phyloP scores from a whole-genome alignment of 495 filamentous ascomycete species.

The Collariella sp. region DNA sequence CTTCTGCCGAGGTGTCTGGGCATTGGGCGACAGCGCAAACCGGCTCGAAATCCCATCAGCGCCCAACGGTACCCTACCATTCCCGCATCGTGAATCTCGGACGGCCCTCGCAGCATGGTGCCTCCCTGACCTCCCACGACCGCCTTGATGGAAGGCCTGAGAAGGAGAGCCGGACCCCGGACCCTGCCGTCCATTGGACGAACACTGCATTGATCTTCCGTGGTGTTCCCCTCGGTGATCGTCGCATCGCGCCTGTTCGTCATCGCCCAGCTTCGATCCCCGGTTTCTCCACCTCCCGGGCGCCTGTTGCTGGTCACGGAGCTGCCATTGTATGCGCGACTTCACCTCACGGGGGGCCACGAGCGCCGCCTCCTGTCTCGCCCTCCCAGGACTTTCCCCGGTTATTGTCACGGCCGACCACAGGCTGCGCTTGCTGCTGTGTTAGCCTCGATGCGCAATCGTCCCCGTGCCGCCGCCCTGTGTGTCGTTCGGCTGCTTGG shows the following conservation, averaged over 20 bases:
- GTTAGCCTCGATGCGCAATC: neutral
- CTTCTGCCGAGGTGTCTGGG: constrained; percentile 2
- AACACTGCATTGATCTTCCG: constrained; percentile 4
- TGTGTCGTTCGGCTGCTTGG: constrained; percentile 3
- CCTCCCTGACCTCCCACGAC: constrained; percentile 1
- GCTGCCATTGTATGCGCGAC: constrained; percentile 23
- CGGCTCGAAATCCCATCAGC: constrained; percentile 12
- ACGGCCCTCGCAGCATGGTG: constrained; percentile 3
- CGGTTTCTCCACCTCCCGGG: constrained; percentile 10
- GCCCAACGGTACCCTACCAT: constrained; percentile 27
- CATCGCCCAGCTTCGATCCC: constrained; percentile 19
- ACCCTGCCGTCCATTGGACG: neutral
- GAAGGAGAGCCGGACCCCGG: constrained; percentile 1
- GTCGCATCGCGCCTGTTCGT: constrained; percentile 13
- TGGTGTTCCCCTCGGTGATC: neutral
- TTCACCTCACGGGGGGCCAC: constrained; percentile 5
- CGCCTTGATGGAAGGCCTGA: neutral
- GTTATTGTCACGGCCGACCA: constrained; percentile 6
- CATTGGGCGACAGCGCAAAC: constrained; percentile 23
- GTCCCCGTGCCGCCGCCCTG: constrained; percentile 10
- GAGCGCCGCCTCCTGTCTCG: constrained; percentile 4
- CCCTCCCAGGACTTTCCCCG: constrained; percentile 12
- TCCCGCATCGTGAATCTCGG: neutral
- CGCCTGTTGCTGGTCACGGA: constrained; percentile 20
- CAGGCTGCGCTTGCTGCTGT: neutral